Conservation (phyloP, 352 stramenopile species). For the Phytophthora vignae region DNA sequence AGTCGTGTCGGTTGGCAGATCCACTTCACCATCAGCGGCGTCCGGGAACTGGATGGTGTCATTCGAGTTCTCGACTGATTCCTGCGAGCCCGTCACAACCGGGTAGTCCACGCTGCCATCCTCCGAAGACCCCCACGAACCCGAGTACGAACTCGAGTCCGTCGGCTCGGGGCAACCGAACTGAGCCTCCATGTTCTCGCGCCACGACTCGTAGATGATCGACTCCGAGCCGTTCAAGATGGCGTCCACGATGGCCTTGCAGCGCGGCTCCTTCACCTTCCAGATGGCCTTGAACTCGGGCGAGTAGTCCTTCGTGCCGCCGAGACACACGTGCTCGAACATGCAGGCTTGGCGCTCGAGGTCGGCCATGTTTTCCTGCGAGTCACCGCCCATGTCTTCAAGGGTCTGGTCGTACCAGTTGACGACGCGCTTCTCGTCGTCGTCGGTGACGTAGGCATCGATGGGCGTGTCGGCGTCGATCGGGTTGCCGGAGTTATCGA, state of each 20-base stretch:
- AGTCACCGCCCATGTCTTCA: slow-evolving; percentile 42
- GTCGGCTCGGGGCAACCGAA: slow-evolving; percentile 54
- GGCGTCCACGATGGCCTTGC: slow-evolving; percentile 57
- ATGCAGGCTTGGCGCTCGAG: slow-evolving; percentile 67
- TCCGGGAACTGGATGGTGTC: slow-evolving; percentile 36
- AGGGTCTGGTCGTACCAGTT: slow-evolving; percentile 58
- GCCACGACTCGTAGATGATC: slow-evolving; percentile 50
- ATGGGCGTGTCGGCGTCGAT: slow-evolving; percentile 14
- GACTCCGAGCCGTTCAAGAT: slow-evolving; percentile 43
- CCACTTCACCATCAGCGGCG: slow-evolving; percentile 40
- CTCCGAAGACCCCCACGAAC: not conserved
- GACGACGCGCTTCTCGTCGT: slow-evolving; percentile 43
- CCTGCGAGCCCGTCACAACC: slow-evolving; percentile 20
- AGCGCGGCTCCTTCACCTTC: slow-evolving; percentile 47
- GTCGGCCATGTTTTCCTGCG: slow-evolving; percentile 49
- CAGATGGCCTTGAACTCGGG: slow-evolving; percentile 58
- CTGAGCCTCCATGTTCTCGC: slow-evolving; percentile 38
- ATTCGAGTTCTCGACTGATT: slow-evolving; percentile 19
- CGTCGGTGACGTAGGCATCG: slow-evolving; percentile 37
- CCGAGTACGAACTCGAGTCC: slow-evolving; percentile 37
- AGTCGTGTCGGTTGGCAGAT: not conserved
- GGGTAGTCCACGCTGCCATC: not conserved
- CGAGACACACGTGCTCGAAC: slow-evolving; percentile 64
- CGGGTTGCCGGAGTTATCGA: slow-evolving; percentile 30
- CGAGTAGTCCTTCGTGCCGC: slow-evolving; percentile 53